Percentiles rank a stretch among this genome's conserved stretches.
phyloP scores from a whole-genome alignment of 257 asterid genomes.

The Cruciata laevipes region DNA sequence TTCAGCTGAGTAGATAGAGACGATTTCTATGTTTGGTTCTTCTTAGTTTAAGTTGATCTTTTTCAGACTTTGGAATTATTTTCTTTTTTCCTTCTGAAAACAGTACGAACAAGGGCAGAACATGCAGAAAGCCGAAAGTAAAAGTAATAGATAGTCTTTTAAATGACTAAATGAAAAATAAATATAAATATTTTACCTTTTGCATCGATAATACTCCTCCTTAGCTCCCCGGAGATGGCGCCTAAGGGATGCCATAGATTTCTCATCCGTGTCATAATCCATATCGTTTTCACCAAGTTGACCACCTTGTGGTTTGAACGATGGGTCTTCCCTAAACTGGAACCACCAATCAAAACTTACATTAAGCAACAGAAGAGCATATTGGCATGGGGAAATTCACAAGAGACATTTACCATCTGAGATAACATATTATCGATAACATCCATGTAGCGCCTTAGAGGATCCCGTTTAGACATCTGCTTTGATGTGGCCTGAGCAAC shows the following conservation, averaged over 20 bases:
- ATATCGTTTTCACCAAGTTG: conserved; percentile 92
- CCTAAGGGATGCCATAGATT: conserved; percentile 97
- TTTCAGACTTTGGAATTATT: background rate
- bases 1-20: background rate
- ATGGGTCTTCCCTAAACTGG: conserved; percentile 87
- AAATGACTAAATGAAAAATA: conserved; percentile 3
- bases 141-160: background rate
- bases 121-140: background rate
- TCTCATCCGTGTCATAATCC: conserved; percentile 98
- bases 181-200: conserved; percentile 46
- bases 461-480: conserved; percentile 98
- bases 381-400: conserved; percentile 10
- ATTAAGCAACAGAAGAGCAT: conserved; percentile 15
- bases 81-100: background rate
- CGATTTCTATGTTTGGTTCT: background rate
- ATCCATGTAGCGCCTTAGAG: conserved; percentile 84
- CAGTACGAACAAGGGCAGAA: background rate
- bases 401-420: conserved; percentile 63
- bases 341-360: conserved; percentile 12
- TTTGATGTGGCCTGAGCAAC: conserved; percentile 99
- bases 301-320: conserved; percentile 99
- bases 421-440: conserved; percentile 86
- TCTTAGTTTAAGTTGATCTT: background rate
- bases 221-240: conserved; percentile 91
- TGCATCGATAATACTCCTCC: conserved; percentile 91